phyloP scores from a whole-genome alignment of 1,284 basidiomycete species.

The Puccinia hordei region DNA sequence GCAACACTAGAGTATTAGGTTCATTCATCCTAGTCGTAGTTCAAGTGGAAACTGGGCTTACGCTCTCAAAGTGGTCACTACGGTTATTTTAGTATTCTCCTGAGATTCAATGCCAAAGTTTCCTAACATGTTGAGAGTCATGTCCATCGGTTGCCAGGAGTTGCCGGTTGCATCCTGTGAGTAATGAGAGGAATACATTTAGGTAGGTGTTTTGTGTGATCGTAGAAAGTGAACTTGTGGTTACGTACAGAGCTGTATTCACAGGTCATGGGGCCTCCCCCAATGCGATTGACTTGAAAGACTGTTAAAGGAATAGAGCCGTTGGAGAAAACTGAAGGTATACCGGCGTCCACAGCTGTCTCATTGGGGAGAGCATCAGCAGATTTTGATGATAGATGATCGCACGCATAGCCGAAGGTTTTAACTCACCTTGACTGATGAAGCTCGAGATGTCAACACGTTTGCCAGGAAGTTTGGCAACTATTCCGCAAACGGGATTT shows the following conservation, averaged over 20 bases:
- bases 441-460: conserved; percentile 17
- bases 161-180: conserved; percentile 33
- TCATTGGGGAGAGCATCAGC: neutral
- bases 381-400: too few species aligned
- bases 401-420: neutral
- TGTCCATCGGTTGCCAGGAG: conserved; percentile 33
- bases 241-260: conserved; percentile 38
- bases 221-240: neutral
- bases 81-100: neutral
- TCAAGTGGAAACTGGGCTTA: neutral
- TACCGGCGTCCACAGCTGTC: neutral
- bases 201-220: neutral
- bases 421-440: neutral
- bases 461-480: conserved; percentile 21
- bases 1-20: neutral
- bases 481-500: conserved; percentile 30
- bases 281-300: conserved; percentile 44
- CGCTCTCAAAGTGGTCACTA: conserved; percentile 38
- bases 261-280: conserved; percentile 28
- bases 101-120: conserved; percentile 29
- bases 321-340: conserved; percentile 23
- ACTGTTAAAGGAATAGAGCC: conserved; percentile 34
- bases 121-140: conserved; percentile 43
- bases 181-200: neutral
- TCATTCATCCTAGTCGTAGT: too few species aligned